Percentiles rank a stretch among this genome's conserved stretches.
These are phyloP conservation scores for Trichosanthes cucumerina DNA, from an alignment of 306 rosid genomes.

Conservation along the genomic window DNA sequence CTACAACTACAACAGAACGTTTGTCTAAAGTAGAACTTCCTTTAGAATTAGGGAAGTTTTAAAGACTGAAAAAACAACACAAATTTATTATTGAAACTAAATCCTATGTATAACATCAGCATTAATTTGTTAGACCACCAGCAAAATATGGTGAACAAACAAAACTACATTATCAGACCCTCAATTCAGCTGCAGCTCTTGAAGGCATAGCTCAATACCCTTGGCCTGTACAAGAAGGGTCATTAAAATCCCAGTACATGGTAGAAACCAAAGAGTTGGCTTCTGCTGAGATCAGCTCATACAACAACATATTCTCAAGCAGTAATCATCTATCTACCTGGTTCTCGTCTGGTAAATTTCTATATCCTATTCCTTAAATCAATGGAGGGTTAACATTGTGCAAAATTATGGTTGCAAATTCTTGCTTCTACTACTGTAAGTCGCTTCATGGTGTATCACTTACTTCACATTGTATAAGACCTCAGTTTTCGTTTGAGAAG, in stretches of 20 bases:
- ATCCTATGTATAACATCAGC: background rate
- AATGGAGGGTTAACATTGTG: background rate
- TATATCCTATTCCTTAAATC: background rate
- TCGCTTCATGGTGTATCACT: background rate
- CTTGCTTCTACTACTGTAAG: background rate
- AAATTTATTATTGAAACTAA: background rate
- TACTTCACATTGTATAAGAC: background rate
- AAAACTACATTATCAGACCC: background rate
- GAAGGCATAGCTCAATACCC: background rate
- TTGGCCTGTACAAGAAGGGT: slow-evolving; percentile 3
- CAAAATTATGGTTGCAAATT: background rate
- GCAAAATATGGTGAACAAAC: background rate
- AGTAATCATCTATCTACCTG: background rate
- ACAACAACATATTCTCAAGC: background rate
- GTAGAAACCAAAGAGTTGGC: background rate
- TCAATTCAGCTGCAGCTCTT: background rate
- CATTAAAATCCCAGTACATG: background rate
- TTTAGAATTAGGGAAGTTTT: background rate
- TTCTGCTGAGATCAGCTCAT: background rate
- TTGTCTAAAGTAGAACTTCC: too few relatives aligned
- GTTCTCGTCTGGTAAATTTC: background rate
- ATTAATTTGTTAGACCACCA: background rate
- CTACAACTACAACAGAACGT: too few relatives aligned
- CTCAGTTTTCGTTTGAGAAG: background rate
- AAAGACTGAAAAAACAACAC: background rate